These are phyloP conservation scores for Acer saccharum DNA, from an alignment of 345 rosid genomes.

Conservation along the genomic window DNA sequence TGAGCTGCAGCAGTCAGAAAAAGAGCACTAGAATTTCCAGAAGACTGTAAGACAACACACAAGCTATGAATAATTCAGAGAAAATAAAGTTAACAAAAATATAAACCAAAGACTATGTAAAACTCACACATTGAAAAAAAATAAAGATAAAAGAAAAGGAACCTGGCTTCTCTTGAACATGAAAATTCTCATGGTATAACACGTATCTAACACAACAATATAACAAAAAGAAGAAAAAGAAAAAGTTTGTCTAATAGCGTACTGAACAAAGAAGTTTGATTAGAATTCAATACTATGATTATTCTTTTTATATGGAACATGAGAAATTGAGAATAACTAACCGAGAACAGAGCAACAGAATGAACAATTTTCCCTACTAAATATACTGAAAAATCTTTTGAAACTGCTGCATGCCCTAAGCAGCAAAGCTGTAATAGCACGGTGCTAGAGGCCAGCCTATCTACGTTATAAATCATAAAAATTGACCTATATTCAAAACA, in stretches of 20 bases:
- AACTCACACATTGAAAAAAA: background rate
- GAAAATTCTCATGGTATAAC: background rate
- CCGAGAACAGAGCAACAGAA: background rate
- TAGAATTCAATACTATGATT: too few species aligned
- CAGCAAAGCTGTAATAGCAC: too few species aligned
- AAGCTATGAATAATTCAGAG: conserved; percentile 26
- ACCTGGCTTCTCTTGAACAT: background rate
- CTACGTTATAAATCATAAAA: too few species aligned
- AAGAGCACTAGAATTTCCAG: conserved; percentile 91
- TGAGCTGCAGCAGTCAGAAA: conserved; percentile 98
- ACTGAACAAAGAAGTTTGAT: too few species aligned
- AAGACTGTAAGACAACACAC: conserved; percentile 56
- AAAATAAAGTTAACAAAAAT: conserved; percentile 4
- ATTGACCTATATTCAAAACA: too few species aligned
- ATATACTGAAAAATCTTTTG: background rate
- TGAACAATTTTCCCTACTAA: background rate
- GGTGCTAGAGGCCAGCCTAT: too few species aligned
- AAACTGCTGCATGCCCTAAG: too few species aligned
- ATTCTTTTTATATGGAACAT: too few species aligned
- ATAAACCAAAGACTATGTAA: conserved; percentile 2
- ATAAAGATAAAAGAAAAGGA: background rate
- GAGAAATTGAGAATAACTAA: background rate
- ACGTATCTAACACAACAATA: background rate
- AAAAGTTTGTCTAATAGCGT: too few species aligned
- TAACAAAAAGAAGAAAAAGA: background rate